A percentile compares a stretch with the other conserved stretches of the same genome.
phyloP scores from a whole-genome alignment of 495 filamentous ascomycete genomes.

The Penicillium arizonense region DNA sequence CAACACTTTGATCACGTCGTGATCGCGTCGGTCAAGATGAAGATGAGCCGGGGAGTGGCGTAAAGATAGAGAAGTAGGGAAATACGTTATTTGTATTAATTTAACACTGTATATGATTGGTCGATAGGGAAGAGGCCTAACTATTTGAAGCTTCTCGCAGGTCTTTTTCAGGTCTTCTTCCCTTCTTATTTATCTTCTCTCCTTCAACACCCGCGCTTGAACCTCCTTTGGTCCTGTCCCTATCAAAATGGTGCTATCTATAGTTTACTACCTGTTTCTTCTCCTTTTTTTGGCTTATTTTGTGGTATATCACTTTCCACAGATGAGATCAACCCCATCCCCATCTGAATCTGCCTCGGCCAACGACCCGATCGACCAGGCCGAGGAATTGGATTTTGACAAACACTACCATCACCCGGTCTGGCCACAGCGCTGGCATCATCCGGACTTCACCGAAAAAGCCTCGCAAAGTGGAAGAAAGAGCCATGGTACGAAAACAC shows the following conservation, averaged over 20 bases:
- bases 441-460: neutral
- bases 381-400: neutral
- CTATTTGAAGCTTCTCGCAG: too few species aligned
- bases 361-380: neutral
- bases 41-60: too few species aligned
- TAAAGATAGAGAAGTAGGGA: too few species aligned
- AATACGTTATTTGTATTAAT: too few species aligned
- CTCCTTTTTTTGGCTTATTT: neutral
- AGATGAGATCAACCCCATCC: neutral
- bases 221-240: too few species aligned
- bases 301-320: neutral
- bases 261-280: neutral
- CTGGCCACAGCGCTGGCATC: neutral
- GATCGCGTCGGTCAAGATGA: too few species aligned
- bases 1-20: too few species aligned
- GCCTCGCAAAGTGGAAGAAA: neutral
- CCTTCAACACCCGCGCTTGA: too few species aligned
- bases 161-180: too few species aligned
- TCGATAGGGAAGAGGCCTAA: too few species aligned
- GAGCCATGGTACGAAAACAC: neutral
- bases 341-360: neutral
- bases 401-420: neutral
- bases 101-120: too few species aligned
- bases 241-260: neutral
- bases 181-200: too few species aligned